phyloP scores from a whole-genome alignment of 257 asterid genomes.

The Primulina eburnea region DNA sequence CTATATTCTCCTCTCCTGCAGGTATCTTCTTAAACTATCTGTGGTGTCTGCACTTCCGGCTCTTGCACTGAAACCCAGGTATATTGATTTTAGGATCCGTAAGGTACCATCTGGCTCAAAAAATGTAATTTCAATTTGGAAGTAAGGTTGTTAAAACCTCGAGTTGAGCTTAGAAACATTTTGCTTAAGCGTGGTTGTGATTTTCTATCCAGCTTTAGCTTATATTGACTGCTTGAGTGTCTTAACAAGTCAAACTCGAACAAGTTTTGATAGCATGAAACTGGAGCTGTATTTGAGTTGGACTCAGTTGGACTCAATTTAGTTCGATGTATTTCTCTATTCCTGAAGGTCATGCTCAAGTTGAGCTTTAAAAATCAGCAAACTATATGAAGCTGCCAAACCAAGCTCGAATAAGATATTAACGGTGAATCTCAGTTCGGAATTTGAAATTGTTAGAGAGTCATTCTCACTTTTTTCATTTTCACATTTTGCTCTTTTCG shows the following conservation, averaged over 20 bases:
- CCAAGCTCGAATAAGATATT: not conserved
- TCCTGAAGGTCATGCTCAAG: not conserved
- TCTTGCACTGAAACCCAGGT: constrained; percentile 61
- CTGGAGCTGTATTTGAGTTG: not conserved
- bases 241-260: not conserved
- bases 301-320: not conserved
- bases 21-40: constrained; percentile 66
- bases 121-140: constrained; percentile 9
- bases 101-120: constrained; percentile 6
- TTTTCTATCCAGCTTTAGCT: no score
- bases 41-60: constrained; percentile 55
- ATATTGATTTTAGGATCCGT: constrained; percentile 10
- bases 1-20: constrained; percentile 22
- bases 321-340: no score
- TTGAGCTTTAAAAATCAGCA: not conserved
- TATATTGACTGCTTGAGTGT: not conserved
- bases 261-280: not conserved
- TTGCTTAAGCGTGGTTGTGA: no score
- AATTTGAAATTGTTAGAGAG: not conserved
- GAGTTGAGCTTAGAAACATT: not conserved
- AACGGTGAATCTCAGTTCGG: not conserved
- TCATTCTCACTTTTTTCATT: not conserved
- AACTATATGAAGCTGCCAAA: not conserved
- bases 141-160: not conserved
- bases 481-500: not conserved